Percentiles rank a stretch among this genome's conserved stretches.
These are phyloP conservation scores for Trichomonas gallinae DNA, from an alignment of 208 protist species.

Conservation along the genomic window DNA sequence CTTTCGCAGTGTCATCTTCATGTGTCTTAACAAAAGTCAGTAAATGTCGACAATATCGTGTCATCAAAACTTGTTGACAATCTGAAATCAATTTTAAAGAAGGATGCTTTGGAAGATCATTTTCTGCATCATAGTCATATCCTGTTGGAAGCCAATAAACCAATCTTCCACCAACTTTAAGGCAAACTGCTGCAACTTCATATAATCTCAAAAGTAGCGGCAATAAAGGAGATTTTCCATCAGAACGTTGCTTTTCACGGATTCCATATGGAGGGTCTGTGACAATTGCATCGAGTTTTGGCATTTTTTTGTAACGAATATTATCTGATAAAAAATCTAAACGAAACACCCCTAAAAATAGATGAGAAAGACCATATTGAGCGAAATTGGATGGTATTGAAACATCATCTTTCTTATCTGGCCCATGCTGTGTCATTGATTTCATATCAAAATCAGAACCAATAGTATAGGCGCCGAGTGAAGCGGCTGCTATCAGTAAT, in stretches of 20 bases:
- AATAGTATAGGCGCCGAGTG: background rate
- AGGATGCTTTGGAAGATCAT: background rate
- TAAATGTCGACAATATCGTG: background rate
- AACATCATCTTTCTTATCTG: background rate
- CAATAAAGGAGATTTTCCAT: background rate
- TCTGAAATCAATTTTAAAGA: background rate
- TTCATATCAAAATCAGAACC: background rate
- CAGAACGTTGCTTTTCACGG: background rate
- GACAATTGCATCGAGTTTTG: background rate
- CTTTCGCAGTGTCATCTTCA: background rate
- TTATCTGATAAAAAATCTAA: background rate
- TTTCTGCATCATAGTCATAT: background rate
- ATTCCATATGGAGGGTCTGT: slow-evolving; percentile 9
- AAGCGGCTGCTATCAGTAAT: background rate
- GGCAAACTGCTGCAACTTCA: background rate
- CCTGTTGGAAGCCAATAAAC: background rate
- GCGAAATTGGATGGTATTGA: background rate
- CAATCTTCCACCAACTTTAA: background rate
- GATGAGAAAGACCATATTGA: background rate
- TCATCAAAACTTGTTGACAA: background rate
- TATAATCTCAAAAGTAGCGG: background rate
- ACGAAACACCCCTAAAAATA: background rate
- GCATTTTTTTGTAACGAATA: background rate
- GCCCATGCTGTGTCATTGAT: background rate
- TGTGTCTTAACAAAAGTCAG: background rate